Conservation (phyloP, 1,284 basidiomycete genomes). For the Marasmius oreades region DNA sequence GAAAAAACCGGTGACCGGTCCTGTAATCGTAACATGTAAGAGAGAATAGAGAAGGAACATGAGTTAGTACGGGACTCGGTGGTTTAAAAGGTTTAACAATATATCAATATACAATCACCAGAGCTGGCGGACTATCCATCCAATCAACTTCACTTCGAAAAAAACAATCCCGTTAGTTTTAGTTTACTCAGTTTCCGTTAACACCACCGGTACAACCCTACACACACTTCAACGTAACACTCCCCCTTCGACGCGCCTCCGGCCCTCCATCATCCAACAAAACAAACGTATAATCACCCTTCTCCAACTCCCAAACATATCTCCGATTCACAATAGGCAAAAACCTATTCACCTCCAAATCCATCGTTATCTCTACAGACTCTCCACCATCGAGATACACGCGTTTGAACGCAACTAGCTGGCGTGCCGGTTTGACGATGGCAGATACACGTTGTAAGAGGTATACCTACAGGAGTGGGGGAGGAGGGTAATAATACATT, state of each 20-base stretch:
- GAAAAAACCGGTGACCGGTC: no score
- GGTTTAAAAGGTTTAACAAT: no score
- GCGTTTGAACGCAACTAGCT: slow-evolving; percentile 26
- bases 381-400: slow-evolving; percentile 26
- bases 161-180: no score
- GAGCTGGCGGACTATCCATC: no score
- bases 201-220: background rate
- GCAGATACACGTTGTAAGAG: slow-evolving; percentile 25
- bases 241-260: slow-evolving; percentile 17
- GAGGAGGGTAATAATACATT: no score
- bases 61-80: no score
- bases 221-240: slow-evolving; percentile 22
- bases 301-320: slow-evolving; percentile 26
- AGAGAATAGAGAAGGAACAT: no score
- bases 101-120: no score
- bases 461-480: no score
- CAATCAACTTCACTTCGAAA: no score
- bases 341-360: slow-evolving; percentile 24
- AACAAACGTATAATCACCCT: slow-evolving; percentile 26
- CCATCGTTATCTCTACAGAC: slow-evolving; percentile 20
- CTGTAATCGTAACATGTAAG: no score
- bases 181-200: no score
- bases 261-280: slow-evolving; percentile 22
- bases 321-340: slow-evolving; percentile 23
- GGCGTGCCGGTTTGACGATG: slow-evolving; percentile 21